Evolutionary conservation across 495 filamentous ascomycete genomes (phyloP).

Genomic region (Glarea lozoyensis): DNA sequence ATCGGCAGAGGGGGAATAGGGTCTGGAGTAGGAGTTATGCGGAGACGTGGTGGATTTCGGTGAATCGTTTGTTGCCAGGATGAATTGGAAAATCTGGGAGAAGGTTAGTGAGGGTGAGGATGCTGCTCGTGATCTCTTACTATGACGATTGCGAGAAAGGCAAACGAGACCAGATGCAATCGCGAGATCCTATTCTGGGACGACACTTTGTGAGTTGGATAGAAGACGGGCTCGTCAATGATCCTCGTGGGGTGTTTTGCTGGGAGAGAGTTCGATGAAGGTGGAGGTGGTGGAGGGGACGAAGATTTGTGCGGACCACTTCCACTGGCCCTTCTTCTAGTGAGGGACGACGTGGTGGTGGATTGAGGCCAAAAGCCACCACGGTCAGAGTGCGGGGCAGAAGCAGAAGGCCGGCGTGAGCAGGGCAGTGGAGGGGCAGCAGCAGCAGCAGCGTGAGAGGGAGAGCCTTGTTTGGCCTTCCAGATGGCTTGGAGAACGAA

Average conservation of each 20-base stretch:
- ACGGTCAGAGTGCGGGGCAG: constrained; percentile 14
- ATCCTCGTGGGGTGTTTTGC: neutral
- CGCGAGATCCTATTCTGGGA: constrained; percentile 14
- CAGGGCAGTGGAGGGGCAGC: constrained; percentile 5
- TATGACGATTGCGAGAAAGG: constrained; percentile 33
- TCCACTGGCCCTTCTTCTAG: constrained; percentile 20
- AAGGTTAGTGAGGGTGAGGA: neutral
- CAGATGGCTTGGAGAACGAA: too few relatives aligned
- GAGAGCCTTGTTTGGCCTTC: neutral
- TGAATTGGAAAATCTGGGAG: constrained; percentile 17
- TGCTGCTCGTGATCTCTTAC: constrained; percentile 28
- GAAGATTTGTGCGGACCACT: constrained; percentile 15
- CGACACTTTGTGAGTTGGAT: constrained; percentile 16
- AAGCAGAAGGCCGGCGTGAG: neutral
- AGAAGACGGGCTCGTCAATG: constrained; percentile 9
- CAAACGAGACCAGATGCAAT: constrained; percentile 31
- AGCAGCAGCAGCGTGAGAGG: too few relatives aligned
- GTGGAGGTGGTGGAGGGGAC: constrained; percentile 2
- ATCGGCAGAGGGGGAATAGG: constrained; percentile 33
- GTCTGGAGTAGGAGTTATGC: constrained; percentile 8
- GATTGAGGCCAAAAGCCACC: constrained; percentile 13
- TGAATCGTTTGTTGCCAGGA: constrained; percentile 12
- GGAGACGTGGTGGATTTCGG: constrained; percentile 4
- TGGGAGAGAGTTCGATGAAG: too few relatives aligned
- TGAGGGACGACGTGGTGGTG: constrained; percentile 21